Percentiles rank a stretch among this genome's conserved stretches.
These are phyloP conservation scores for Thelonectria discophora DNA, from an alignment of 2,329 filamentous ascomycete species.

Conservation along the genomic window DNA sequence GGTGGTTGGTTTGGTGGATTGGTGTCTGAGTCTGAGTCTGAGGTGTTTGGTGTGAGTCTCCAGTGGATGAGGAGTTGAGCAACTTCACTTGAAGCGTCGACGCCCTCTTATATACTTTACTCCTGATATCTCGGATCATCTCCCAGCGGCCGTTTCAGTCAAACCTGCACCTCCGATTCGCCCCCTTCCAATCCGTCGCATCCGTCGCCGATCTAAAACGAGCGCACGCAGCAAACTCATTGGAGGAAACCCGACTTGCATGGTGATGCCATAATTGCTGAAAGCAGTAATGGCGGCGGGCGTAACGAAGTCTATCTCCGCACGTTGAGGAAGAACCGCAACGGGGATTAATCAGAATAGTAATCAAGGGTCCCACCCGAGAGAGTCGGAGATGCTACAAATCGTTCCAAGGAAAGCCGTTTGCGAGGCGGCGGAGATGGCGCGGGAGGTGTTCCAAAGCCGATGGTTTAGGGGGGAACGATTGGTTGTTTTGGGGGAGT, in stretches of 20 bases:
- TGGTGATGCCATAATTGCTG: not conserved
- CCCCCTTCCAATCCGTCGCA: not conserved
- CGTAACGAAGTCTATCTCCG: not conserved
- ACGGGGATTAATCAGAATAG: not conserved
- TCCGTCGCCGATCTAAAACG: not conserved
- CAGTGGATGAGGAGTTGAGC: too few species aligned
- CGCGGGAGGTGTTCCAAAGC: constrained; percentile 35
- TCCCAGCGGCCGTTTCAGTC: not conserved
- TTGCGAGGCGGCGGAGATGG: constrained; percentile 25
- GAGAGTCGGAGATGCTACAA: constrained; percentile 24
- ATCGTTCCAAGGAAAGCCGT: constrained; percentile 22
- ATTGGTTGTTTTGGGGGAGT: constrained; percentile 8
- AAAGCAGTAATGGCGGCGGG: constrained; percentile 8
- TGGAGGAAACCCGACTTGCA: not conserved
- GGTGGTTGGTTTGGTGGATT: constrained; percentile 2
- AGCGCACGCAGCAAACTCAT: not conserved
- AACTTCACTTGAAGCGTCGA: not conserved
- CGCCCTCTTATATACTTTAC: constrained; percentile 10
- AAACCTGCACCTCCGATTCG: not conserved
- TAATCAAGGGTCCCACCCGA: not conserved
- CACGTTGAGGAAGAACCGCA: too few species aligned
- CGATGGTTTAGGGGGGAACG: constrained; percentile 25
- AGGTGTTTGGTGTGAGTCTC: not conserved
- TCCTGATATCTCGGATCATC: not conserved
- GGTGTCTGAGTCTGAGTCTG: not conserved